Evolutionary conservation across 2,329 filamentous ascomycete species (phyloP).

Genomic region (Lasiodiplodia gonubiensis): DNA sequence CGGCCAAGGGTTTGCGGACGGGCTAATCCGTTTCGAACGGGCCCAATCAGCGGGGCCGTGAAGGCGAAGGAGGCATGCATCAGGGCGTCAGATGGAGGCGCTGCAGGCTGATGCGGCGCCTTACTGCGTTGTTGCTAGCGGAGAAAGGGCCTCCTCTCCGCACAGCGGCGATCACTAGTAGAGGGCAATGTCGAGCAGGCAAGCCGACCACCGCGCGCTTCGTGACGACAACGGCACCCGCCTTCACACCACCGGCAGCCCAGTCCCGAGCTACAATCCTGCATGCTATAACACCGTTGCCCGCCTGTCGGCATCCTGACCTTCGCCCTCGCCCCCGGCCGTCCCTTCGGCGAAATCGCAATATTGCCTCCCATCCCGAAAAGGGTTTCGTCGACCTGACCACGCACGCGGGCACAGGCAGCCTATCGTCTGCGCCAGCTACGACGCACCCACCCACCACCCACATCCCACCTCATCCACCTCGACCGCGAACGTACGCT

Average conservation of each 20-base stretch:
- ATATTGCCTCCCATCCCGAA: slow-evolving; percentile 22
- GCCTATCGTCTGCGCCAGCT: slow-evolving; percentile 13
- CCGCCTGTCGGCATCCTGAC: neutral
- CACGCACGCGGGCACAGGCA: slow-evolving; percentile 19
- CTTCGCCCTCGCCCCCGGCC: slow-evolving; percentile 7
- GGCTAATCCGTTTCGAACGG: slow-evolving; percentile 7
- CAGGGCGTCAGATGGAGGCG: slow-evolving; percentile 24
- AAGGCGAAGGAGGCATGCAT: slow-evolving; percentile 11
- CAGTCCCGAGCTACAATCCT: neutral
- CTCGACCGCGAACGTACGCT: neutral
- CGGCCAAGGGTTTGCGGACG: slow-evolving; percentile 12
- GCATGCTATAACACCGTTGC: slow-evolving; percentile 6
- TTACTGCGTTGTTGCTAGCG: slow-evolving; percentile 24
- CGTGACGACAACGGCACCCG: slow-evolving; percentile 17
- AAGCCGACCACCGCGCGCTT: neutral
- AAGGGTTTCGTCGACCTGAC: slow-evolving; percentile 23
- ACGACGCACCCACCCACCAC: slow-evolving; percentile 25
- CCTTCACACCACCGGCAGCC: slow-evolving; percentile 15
- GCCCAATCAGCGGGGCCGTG: slow-evolving; percentile 15
- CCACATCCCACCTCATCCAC: slow-evolving; percentile 7
- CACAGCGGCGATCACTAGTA: slow-evolving; percentile 25
- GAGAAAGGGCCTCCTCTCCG: slow-evolving; percentile 24
- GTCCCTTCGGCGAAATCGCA: slow-evolving; percentile 25
- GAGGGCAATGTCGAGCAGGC: neutral
- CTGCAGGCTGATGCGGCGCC: slow-evolving; percentile 21